These are phyloP conservation scores for Saccharomyces pastorianus DNA, from an alignment of 1,139 yeast species.

Conservation along the genomic window DNA sequence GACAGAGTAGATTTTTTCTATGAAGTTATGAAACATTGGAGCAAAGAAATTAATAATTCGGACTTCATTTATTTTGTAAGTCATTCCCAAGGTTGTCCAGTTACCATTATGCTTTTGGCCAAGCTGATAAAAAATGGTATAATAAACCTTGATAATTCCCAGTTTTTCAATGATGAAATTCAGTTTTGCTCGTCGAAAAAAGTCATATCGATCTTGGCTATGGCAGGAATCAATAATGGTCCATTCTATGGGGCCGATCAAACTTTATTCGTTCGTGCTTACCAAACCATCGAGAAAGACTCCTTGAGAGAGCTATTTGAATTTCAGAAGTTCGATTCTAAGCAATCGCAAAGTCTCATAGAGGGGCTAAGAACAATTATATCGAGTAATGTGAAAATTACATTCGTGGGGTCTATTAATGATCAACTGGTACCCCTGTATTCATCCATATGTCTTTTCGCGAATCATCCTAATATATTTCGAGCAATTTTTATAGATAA, in stretches of 20 bases:
- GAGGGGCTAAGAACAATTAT: slow-evolving; percentile 60
- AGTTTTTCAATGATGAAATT: slow-evolving; percentile 17
- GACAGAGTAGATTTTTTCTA: slow-evolving; percentile 79
- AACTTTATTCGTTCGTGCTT: slow-evolving; percentile 74
- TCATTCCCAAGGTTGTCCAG: slow-evolving; percentile 95
- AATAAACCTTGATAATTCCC: slow-evolving; percentile 32
- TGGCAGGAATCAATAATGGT: slow-evolving; percentile 94
- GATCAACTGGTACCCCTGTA: slow-evolving; percentile 91
- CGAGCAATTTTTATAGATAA: slow-evolving; percentile 80
- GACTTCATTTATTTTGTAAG: slow-evolving; percentile 85
- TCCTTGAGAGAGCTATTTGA: slow-evolving; percentile 80
- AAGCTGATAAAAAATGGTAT: slow-evolving; percentile 63
- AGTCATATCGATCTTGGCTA: slow-evolving; percentile 67
- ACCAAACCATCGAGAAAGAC: slow-evolving; percentile 82
- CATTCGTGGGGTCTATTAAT: slow-evolving; percentile 79
- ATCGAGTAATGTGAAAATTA: slow-evolving; percentile 62
- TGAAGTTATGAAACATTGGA: slow-evolving; percentile 63
- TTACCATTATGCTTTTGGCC: slow-evolving; percentile 70
- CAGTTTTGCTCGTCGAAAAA: slow-evolving; percentile 35
- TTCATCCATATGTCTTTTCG: slow-evolving; percentile 75
- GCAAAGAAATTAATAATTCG: slow-evolving; percentile 59
- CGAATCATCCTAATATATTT: slow-evolving; percentile 81
- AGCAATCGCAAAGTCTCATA: slow-evolving; percentile 62
- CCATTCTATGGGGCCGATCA: slow-evolving; percentile 89
- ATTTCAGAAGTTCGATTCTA: slow-evolving; percentile 66